Percentiles rank a stretch among this genome's conserved stretches.
These are phyloP conservation scores for Populus trichocarpa DNA, from an alignment of 441 rosid species.

Conservation along the genomic window DNA sequence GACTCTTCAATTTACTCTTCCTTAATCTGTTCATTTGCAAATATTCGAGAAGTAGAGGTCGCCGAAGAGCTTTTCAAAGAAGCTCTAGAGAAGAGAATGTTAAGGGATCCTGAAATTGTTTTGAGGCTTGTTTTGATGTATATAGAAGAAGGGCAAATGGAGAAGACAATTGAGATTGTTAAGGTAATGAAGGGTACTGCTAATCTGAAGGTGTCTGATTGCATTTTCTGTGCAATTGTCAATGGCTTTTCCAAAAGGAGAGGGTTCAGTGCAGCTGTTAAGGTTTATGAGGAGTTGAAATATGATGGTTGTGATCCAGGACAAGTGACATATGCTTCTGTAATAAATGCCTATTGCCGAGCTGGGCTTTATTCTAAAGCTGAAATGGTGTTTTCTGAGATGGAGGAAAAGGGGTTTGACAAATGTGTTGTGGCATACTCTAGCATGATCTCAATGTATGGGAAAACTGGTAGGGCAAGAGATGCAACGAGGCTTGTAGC, in stretches of 20 bases:
- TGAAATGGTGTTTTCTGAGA: constrained; percentile 54
- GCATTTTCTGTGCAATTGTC: constrained; percentile 65
- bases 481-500: constrained; percentile 72
- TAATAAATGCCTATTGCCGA: constrained; percentile 59
- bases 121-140: constrained; percentile 69
- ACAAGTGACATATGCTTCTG: constrained; percentile 81
- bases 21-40: constrained; percentile 55
- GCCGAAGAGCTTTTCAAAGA: constrained; percentile 61
- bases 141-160: constrained; percentile 49
- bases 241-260: constrained; percentile 61
- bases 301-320: constrained; percentile 62
- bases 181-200: constrained; percentile 39
- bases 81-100: constrained; percentile 46
- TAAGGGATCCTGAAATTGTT: constrained; percentile 70
- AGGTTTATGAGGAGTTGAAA: constrained; percentile 48
- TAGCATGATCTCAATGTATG: constrained; percentile 71
- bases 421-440: constrained; percentile 81
- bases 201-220: constrained; percentile 57
- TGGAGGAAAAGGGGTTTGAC: constrained; percentile 67
- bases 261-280: constrained; percentile 52
- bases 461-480: constrained; percentile 56
- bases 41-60: constrained; percentile 28
- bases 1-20: constrained; percentile 49
- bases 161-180: constrained; percentile 57
- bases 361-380: constrained; percentile 53